These are phyloP conservation scores for Triticum turgidum DNA, from an alignment of 176 grass and related monocot genomes.

Conservation along the genomic window DNA sequence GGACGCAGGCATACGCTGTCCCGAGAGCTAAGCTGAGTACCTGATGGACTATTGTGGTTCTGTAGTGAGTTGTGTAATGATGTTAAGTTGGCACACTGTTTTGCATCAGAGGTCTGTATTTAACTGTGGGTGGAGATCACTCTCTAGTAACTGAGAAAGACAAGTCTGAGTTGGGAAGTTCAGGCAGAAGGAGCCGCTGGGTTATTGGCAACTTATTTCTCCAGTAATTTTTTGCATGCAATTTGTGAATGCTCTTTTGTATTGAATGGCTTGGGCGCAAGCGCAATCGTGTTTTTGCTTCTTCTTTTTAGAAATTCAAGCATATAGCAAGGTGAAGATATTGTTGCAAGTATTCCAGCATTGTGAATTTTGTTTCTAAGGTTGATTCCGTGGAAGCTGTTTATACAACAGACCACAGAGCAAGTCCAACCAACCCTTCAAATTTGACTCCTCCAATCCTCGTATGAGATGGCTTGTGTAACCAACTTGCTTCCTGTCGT, in stretches of 20 bases:
- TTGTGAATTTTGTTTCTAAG: not conserved
- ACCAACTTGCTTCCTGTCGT: too few relatives aligned
- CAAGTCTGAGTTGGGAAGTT: not conserved
- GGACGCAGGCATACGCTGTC: not conserved
- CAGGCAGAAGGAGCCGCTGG: too few relatives aligned
- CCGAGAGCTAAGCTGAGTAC: not conserved
- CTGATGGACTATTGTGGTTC: not conserved
- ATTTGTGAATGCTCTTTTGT: too few relatives aligned
- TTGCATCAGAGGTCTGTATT: not conserved
- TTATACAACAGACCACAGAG: not conserved
- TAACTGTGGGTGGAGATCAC: not conserved
- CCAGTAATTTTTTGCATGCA: too few relatives aligned
- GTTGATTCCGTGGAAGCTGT: not conserved
- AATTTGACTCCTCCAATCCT: too few relatives aligned
- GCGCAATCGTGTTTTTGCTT: not conserved
- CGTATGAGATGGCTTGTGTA: too few relatives aligned
- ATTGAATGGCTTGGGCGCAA: too few relatives aligned
- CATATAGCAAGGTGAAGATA: not conserved
- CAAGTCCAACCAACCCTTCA: too few relatives aligned
- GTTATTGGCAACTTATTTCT: too few relatives aligned
- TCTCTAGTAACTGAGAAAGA: not conserved
- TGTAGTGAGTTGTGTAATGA: not conserved
- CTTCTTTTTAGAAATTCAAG: slow-evolving; percentile 33
- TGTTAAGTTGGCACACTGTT: not conserved
- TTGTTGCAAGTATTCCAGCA: not conserved